Conservation (phyloP, 345 rosid genomes). For the Bruguiera sexangula region DNA sequence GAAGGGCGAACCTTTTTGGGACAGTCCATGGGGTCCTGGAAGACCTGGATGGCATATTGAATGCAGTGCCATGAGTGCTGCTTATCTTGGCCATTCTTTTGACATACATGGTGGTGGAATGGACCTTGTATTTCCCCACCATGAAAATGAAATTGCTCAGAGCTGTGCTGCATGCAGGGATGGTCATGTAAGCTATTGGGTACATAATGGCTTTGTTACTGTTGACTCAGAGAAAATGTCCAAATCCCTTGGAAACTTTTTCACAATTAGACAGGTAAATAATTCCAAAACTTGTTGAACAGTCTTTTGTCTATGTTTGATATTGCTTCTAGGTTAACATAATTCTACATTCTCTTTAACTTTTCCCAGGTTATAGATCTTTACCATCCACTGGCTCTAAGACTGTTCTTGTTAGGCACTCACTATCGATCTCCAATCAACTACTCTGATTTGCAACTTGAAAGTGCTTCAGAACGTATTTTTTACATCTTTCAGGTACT, state of each 20-base stretch:
- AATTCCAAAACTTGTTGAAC: background rate
- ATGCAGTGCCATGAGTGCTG: conserved; percentile 93
- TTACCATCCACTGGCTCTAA: conserved; percentile 83
- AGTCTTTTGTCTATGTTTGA: background rate
- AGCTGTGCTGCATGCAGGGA: conserved; percentile 86
- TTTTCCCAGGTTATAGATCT: conserved; percentile 63
- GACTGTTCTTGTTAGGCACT: conserved; percentile 82
- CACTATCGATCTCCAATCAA: conserved; percentile 94
- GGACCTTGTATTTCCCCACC: conserved; percentile 99
- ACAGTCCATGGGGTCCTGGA: conserved; percentile 98
- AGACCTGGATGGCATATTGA: conserved; percentile 99
- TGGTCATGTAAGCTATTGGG: conserved; percentile 79
- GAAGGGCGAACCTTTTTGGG: conserved; percentile 91
- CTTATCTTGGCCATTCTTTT: conserved; percentile 79
- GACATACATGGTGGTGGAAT: conserved; percentile 98
- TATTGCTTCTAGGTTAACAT: background rate
- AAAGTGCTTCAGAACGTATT: conserved; percentile 90
- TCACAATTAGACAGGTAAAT: conserved; percentile 86
- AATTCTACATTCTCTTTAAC: conserved; percentile 5
- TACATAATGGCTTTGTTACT: conserved; percentile 95
- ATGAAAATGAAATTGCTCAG: conserved; percentile 97
- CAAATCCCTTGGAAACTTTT: conserved; percentile 93
- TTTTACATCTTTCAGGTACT: conserved; percentile 90
- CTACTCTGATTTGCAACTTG: conserved; percentile 75
- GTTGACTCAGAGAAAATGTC: conserved; percentile 98